Conservation (phyloP, 31 red algal genomes). For the Endocladia muricata region DNA sequence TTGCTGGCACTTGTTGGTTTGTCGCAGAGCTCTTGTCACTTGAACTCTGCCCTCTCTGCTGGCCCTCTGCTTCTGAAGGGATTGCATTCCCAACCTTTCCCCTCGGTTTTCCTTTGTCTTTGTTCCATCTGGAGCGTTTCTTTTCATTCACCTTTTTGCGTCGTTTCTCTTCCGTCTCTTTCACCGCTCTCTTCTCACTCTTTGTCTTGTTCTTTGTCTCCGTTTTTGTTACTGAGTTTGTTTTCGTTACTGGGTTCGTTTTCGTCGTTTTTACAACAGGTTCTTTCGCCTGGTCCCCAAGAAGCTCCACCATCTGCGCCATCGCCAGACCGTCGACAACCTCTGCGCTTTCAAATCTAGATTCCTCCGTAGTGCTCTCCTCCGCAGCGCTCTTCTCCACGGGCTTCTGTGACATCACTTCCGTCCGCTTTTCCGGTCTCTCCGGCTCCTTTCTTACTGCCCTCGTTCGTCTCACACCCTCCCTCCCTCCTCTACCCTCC, state of each 20-base stretch:
- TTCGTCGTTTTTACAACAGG: not conserved
- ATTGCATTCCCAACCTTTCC: not conserved
- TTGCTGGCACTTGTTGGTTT: not conserved
- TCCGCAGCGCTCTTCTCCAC: not conserved
- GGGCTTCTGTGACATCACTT: not conserved
- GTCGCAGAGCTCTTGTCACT: not conserved
- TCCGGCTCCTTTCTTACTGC: not conserved
- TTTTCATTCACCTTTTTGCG: not conserved
- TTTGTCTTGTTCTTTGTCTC: not conserved
- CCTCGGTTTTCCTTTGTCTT: constrained; percentile 11
- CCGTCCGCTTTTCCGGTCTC: not conserved
- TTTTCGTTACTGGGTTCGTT: not conserved
- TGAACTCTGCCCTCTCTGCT: not conserved
- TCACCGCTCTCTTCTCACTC: not conserved
- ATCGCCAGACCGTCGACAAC: not conserved
- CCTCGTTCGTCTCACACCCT: not conserved
- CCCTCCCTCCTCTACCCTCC: not conserved
- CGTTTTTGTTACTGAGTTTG: not conserved
- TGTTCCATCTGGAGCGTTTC: not conserved
- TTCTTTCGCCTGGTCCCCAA: not conserved
- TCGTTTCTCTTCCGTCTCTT: not conserved
- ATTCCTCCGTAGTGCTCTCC: not conserved
- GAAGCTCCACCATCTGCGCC: not conserved
- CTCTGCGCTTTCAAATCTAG: not conserved
- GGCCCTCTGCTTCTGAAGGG: not conserved